Evolutionary conservation across 192 early-diverging fungal genomes (phyloP), one percentile per base, ranked within the genome.

Genomic region (Backusella psychrophila): DNA sequence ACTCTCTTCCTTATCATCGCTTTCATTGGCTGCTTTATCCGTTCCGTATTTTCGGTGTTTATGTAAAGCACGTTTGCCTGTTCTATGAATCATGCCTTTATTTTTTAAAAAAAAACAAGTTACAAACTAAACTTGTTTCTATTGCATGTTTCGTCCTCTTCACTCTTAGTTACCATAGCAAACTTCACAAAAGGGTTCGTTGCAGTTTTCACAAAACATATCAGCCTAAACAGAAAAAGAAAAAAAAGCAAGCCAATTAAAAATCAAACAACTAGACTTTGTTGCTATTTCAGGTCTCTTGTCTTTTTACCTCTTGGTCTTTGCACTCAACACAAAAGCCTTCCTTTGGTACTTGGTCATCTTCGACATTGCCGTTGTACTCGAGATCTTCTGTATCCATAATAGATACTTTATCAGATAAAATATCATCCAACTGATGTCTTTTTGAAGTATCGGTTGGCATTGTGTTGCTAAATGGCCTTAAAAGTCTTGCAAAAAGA

Each of bases 291-390:
- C 2, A 23, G n/a, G n/a, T 21, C 23, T 26, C 17, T 59, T 12
- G 19, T 7, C 8, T 9, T 26, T 12, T 59, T 85, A 84, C 88
- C 82, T 83, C 71, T 77, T 94, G 93, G 83, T 94, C 93, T 76
- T 87, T 91, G 86, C 96, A 97, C 77, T 97, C 96, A 59, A 97
- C 91, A 81, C 96, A 97, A 56, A 92, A 94, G 19, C 95, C 96
- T 26, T 82, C 84, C 31, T 67, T 73, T 39, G 73, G 76, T 19
- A 65, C 69, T 23, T 75, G 74, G 31, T 75, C 77, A 38, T 73
- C 63, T 15, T 53, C 66, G 34, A 53, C 74, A 67, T 66, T 53
- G 35, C 39, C 72, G 11, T 44, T 52, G 21, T 19, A 17, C 0
- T 73, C 33, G 29, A 38, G 12, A 8, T 74, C 77, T 5, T 77